Evolutionary conservation across 2,329 filamentous ascomycete genomes (phyloP), one percentile per base, ranked within the genome.

Genomic region (Fusarium humuli): DNA sequence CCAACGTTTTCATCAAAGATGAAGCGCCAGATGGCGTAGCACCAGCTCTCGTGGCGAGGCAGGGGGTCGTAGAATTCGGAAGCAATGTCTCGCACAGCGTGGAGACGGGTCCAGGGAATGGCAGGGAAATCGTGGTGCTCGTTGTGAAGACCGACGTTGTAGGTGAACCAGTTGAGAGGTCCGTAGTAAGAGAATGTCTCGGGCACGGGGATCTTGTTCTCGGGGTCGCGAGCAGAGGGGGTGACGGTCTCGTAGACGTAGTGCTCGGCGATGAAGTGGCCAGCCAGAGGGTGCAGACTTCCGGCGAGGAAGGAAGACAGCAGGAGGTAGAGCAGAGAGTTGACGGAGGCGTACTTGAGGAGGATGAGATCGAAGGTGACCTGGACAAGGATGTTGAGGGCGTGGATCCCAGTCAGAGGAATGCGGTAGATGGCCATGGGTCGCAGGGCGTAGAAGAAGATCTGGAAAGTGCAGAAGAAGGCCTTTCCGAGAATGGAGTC

Each of bases 91-190:
- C 94, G 90, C 57, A 99, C 84, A 77, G 86, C 86, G 57, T 91
- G 92, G 41, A 99, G 86, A 32, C 92, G 87, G 12, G 94, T 98
- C 96, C 96, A 99, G 0, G 96, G 95, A 48, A 99, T 89, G 49
- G 96, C 96, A 13, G 96, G 96, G 83, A 99, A 99, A 81, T 99
- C 96, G 80, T 99, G 96, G 82, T 99, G 96, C 85, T 99, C 96
- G 79, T 99, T 99, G 85, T 99, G 96, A 77, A 98, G 84, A 56
- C 96, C 96, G 47, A 99, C 96, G 75, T 99, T 99, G 86, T 98
- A 99, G 1, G 94, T 97, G 52, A 99, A 82, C 75, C 94, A 82
- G 83, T 99, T 99, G 71, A 98, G 87, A 1, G 92, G 89, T 1
- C 96, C 96, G 79, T 99, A 99, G 87, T 99, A 99, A 49, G 92